These are phyloP conservation scores for Globisporangium polare DNA, from an alignment of 352 stramenopile species.

Conservation along the genomic window DNA sequence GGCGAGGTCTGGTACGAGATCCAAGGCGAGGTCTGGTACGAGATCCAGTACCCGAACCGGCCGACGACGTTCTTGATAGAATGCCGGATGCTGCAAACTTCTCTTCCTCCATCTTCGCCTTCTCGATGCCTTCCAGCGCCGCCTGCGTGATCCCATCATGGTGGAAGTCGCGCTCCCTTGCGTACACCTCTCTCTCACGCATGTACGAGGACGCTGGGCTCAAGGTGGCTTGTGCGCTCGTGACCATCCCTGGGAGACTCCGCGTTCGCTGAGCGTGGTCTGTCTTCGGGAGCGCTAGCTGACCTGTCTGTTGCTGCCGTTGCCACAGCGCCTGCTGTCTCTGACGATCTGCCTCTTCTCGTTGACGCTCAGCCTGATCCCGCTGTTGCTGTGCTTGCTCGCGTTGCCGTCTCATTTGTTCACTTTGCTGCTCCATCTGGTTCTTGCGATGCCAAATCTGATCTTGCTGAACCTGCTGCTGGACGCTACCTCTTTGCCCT, in stretches of 20 bases:
- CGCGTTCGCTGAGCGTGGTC: not conserved
- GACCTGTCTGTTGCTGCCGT: not conserved
- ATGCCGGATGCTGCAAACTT: not conserved
- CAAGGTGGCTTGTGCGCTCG: not conserved
- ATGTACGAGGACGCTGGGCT: slow-evolving; percentile 10
- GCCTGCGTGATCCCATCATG: slow-evolving; percentile 11
- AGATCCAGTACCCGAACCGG: not conserved
- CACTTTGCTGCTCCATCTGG: slow-evolving; percentile 1
- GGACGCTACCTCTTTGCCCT: not conserved
- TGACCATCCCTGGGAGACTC: not conserved
- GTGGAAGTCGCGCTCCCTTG: slow-evolving; percentile 10
- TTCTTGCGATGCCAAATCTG: not conserved
- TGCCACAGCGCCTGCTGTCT: not conserved
- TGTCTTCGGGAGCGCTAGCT: not conserved
- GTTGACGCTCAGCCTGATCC: slow-evolving; percentile 1
- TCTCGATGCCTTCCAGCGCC: slow-evolving; percentile 11
- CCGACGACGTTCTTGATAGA: not conserved
- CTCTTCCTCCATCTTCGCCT: slow-evolving; percentile 9
- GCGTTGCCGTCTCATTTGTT: not conserved
- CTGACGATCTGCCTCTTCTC: not conserved
- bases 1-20: slow-evolving; percentile 3
- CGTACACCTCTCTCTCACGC: slow-evolving; percentile 12
- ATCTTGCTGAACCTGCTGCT: not conserved
- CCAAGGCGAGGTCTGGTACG: slow-evolving; percentile 1
- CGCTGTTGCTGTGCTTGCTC: slow-evolving; percentile 1